Base-by-base conservation (phyloP, 1,284 basidiomycete species). In the Tilletiopsis washingtonensis region DNA sequence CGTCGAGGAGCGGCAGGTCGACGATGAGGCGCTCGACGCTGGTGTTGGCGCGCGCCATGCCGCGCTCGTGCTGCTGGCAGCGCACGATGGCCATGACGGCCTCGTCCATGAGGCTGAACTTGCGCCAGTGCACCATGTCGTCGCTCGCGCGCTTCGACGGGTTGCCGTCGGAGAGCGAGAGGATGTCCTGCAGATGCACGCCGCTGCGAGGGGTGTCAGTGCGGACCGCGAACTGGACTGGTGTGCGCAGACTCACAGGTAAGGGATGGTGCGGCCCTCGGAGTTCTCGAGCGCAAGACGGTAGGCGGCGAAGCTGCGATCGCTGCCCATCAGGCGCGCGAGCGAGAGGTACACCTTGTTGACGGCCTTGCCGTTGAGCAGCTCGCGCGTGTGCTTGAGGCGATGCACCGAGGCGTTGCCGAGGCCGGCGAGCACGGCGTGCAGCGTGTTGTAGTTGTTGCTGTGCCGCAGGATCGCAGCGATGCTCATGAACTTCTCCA, bases 381-480 rank as follows among this genome's bases (percentile, higher is more conserved):
- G 32, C 39, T 65, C 62, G 9, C 64, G 40, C n/a, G 67, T 67
- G 9, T 56, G 49, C 40, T 58, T 57, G 34, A 69, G 45, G 14
- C 67, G 62, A 36, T 69, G 65, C 6, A 69, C 54, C 6, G 59
- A 54, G 26, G 65, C 60, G 47, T 63, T 69, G 36, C 52, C 51
- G 36, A 69, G 43, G 3, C 64, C 67, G n/a, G 58, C 67, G 14
- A 69, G 56, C 17, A 69, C 59, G 27, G 53, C 54, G 39, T 67
- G 59, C 38, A 69, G 54, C 39, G 67, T 64, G 42, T 64, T 63
- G 44, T 69, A 69, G 48, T 69, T 67, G 48, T 69, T 69, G 43
- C 53, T 52, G 43, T 59, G 53, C 7, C 67, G 46, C 24, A 69
- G 43, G 24, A 65, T 58, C n/a, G 55, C 52, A 14, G 63, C 67